Evolutionary conservation across 1,139 yeast genomes (phyloP).

Genomic region (Yamadazyma dushanensis): DNA sequence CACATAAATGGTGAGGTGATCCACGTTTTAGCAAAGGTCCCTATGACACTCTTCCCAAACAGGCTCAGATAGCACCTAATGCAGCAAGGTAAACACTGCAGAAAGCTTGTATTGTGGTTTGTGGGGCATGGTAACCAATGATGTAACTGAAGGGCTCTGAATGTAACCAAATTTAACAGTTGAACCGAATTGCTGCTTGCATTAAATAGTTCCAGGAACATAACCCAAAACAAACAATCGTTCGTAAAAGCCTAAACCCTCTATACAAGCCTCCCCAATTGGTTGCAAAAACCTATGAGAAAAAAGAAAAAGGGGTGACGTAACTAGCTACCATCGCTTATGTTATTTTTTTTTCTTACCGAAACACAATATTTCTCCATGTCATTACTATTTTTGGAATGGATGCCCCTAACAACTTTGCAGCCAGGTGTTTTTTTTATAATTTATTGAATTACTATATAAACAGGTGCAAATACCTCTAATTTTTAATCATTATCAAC

Average conservation of each 20-base stretch:
- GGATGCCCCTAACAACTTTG: background rate
- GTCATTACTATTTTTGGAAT: constrained; percentile 1
- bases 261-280: background rate
- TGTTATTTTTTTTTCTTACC: background rate
- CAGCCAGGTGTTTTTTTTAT: background rate
- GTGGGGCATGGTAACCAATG: too few relatives aligned
- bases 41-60: too few relatives aligned
- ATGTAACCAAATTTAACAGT: too few relatives aligned
- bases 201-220: too few relatives aligned
- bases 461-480: constrained; percentile 3
- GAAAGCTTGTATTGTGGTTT: too few relatives aligned
- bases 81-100: too few relatives aligned
- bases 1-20: too few relatives aligned
- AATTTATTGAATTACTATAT: background rate
- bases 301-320: constrained; percentile 1
- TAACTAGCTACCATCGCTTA: background rate
- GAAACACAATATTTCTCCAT: background rate
- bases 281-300: background rate
- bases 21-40: too few relatives aligned
- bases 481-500: background rate
- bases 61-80: too few relatives aligned
- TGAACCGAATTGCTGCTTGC: too few relatives aligned
- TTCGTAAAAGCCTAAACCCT: background rate
- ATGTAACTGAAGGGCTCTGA: too few relatives aligned
- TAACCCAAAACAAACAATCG: background rate